Evolutionary conservation across 768 basidiomycete genomes (phyloP), one percentile per base, ranked within the genome.

Genomic region (Goffeauzyma gilvescens): DNA sequence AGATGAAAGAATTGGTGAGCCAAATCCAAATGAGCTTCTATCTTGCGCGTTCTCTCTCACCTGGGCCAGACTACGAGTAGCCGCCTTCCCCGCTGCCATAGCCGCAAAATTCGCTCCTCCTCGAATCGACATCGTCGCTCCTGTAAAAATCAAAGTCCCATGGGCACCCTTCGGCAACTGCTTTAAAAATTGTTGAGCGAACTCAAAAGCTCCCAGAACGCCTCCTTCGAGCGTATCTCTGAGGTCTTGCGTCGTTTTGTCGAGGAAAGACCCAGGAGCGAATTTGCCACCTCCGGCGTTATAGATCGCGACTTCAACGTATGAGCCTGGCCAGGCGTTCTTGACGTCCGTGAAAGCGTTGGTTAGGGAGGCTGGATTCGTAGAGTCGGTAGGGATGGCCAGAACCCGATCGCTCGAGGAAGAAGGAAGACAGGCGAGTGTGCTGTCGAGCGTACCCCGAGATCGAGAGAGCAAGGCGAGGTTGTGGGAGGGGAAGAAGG

Each of bases 401-500:
- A 49, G 35, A 8, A 56, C 21, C 15, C 50, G 48, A 6, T 41
- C 45, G 20, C 31, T 23, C 13, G 45, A 37, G 3, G 3, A 4
- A 31, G 38, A 13, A 10, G 52, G 52, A 2, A 48, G 35, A 7
- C 40, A 32, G 30, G 51, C 42, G 15, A 54, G 32, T 12, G 51
- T 49, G 17, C 52, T 43, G 14, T 54, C 50, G 18, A 52, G 47
- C 10, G 43, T 42, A 6, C 54, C 36, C 7, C 50, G 42, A 7
- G 50, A 57, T 22, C 59, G 52, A n/a, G 57, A 55, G 20, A 61
- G 49, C 38, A 61, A 47, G 26, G 58, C 45, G 38, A 61, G 45
- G 24, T 50, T 50, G 49, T 61, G 59, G n/a, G 59, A 55, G 8
- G 47, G 15, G 8, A 55, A 45, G 34, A 61, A 51, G 3, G 54